Evolutionary conservation across 805 yeast species (phyloP).

Genomic region (Zygosaccharomyces pseudorouxii): DNA sequence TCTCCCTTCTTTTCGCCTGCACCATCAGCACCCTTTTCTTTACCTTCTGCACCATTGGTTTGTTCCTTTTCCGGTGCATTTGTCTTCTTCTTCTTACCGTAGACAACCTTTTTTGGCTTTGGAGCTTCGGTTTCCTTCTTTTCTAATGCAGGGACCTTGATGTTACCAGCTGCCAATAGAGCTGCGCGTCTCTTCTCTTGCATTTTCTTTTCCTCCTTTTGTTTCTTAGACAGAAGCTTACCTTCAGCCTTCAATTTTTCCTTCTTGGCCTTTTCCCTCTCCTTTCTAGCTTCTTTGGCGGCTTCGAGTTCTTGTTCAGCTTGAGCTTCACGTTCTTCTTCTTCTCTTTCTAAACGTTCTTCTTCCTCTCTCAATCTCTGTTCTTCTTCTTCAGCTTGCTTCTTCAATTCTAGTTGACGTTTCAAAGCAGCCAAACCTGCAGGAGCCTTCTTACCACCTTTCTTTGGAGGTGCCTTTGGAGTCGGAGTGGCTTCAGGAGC

Average conservation of each 20-base stretch:
- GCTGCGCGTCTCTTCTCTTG: slow-evolving; percentile 88
- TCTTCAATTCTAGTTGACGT: slow-evolving; percentile 82
- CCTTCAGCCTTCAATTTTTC: slow-evolving; percentile 97
- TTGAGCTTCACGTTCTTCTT: slow-evolving; percentile 44
- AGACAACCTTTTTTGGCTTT: slow-evolving; percentile 65
- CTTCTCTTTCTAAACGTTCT: slow-evolving; percentile 45
- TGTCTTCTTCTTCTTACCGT: slow-evolving; percentile 65
- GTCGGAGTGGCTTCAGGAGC: slow-evolving; percentile 32
- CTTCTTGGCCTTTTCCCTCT: slow-evolving; percentile 77
- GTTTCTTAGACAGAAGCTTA: slow-evolving; percentile 87
- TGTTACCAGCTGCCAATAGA: slow-evolving; percentile 66
- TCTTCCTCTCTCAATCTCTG: slow-evolving; percentile 72
- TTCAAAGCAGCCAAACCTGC: slow-evolving; percentile 90
- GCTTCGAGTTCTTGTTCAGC: slow-evolving; percentile 49
- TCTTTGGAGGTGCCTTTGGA: slow-evolving; percentile 35
- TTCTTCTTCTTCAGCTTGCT: slow-evolving; percentile 83
- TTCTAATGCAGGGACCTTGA: slow-evolving; percentile 69
- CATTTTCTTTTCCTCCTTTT: slow-evolving; percentile 83
- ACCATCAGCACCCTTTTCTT: slow-evolving; percentile 21
- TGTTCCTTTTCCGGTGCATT: slow-evolving; percentile 31
- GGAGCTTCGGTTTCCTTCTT: slow-evolving; percentile 28
- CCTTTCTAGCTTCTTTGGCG: slow-evolving; percentile 66
- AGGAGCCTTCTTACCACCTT: slow-evolving; percentile 73
- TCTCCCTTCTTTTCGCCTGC: slow-evolving; percentile 36
- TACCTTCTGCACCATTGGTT: slow-evolving; percentile 17